These are phyloP conservation scores for Chlamydomonas urium DNA, from an alignment of 139 green algal species.

Conservation along the genomic window DNA sequence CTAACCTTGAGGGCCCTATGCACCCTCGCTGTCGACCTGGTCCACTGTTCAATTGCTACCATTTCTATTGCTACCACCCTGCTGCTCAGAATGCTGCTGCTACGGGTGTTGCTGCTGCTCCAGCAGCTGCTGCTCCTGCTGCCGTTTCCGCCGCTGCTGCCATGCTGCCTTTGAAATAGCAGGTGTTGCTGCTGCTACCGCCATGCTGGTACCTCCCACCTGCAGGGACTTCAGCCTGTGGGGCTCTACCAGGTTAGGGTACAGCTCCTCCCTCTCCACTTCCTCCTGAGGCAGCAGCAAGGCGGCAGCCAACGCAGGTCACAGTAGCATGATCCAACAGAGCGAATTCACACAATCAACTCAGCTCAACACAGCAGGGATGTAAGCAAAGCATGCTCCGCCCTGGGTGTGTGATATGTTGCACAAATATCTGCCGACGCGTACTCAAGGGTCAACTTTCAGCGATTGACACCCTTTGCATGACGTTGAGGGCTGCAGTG, in stretches of 20 bases:
- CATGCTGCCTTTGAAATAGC: too few species aligned
- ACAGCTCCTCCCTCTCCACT: slow-evolving; percentile 46
- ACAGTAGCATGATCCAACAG: neutral
- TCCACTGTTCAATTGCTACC: neutral
- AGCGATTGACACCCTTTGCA: neutral
- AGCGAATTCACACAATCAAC: neutral
- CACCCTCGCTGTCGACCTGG: neutral
- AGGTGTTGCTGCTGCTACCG: neutral
- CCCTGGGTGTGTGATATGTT: neutral
- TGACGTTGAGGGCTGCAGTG: neutral
- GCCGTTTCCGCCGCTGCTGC: too few species aligned
- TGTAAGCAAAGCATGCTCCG: neutral
- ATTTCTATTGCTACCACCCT: too few species aligned
- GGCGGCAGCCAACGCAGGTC: neutral
- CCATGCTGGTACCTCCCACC: slow-evolving; percentile 31
- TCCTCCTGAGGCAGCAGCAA: slow-evolving; percentile 41
- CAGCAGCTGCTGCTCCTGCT: too few species aligned
- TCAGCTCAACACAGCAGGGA: too few species aligned
- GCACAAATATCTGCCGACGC: neutral
- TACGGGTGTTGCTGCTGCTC: too few species aligned
- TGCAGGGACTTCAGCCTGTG: slow-evolving; percentile 61
- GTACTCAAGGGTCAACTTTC: neutral
- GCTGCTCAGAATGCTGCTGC: too few species aligned
- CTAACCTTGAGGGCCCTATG: neutral
- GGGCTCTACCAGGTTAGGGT: slow-evolving; percentile 71